phyloP scores from a whole-genome alignment of 176 grass and related monocot genomes.

The Stipa capillata region DNA sequence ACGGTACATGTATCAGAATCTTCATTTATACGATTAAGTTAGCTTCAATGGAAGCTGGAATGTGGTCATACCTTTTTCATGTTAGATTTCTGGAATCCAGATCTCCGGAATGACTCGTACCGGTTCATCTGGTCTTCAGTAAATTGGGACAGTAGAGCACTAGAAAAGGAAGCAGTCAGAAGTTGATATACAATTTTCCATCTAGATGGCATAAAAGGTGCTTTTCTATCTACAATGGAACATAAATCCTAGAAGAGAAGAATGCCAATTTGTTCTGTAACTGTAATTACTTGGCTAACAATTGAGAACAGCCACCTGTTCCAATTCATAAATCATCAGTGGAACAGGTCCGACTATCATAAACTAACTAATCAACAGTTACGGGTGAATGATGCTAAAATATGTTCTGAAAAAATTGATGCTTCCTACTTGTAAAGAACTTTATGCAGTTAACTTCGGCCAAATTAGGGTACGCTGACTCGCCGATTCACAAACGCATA shows the following conservation, averaged over 20 bases:
- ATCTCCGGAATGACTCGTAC: constrained; percentile 82
- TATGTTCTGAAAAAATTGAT: no score
- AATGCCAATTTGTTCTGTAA: neutral
- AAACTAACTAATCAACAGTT: no score
- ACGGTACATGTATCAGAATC: neutral
- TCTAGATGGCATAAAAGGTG: neutral
- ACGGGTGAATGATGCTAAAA: no score
- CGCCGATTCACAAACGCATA: neutral
- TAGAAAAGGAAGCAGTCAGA: constrained; percentile 25
- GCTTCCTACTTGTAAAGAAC: neutral
- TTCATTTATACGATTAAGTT: neutral
- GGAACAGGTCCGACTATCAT: neutral
- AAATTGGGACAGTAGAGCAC: constrained; percentile 69
- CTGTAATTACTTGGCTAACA: no score
- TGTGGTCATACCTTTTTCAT: constrained; percentile 64
- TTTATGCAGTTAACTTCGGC: neutral
- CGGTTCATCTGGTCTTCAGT: constrained; percentile 79
- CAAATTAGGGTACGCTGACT: neutral
- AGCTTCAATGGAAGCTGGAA: neutral
- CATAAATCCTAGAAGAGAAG: neutral
- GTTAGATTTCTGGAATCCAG: constrained; percentile 78
- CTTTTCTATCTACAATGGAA: neutral
- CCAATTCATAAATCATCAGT: neutral
- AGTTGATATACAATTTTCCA: neutral
- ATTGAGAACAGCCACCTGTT: neutral